Evolutionary conservation across 306 rosid species (phyloP).

Genomic region (Cicer chorassanicum): DNA sequence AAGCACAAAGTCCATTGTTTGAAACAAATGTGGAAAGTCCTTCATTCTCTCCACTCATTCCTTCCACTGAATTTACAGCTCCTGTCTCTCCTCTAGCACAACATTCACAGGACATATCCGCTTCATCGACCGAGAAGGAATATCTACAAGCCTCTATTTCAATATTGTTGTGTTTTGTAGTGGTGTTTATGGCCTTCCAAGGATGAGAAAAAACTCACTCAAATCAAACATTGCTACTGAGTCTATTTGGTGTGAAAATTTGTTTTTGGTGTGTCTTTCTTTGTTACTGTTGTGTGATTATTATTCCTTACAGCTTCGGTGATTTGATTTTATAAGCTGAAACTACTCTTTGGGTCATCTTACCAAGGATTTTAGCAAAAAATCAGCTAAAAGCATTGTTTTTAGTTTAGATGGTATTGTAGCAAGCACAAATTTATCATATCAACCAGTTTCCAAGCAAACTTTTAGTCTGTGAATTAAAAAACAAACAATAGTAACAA

Average conservation of each 20-base stretch:
- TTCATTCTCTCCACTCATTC: conserved; percentile 48
- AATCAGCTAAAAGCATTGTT: conserved; percentile 24
- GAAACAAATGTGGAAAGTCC: conserved; percentile 45
- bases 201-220: conserved; percentile 21
- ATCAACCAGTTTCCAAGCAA: conserved; percentile 35
- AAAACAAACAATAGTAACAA: conserved; percentile 45
- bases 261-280: conserved; percentile 39
- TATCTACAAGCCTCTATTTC: conserved; percentile 44
- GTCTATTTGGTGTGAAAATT: conserved; percentile 38
- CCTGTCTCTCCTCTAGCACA: conserved; percentile 48
- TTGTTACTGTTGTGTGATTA: conserved; percentile 43
- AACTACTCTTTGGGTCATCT: conserved; percentile 21
- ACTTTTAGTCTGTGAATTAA: conserved; percentile 32
- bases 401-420: conserved; percentile 33
- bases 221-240: conserved; percentile 19
- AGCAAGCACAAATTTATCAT: conserved; percentile 32
- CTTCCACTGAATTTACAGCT: conserved; percentile 56
- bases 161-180: conserved; percentile 46
- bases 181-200: conserved; percentile 53
- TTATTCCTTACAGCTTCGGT: conserved; percentile 37
- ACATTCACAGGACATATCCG: conserved; percentile 49
- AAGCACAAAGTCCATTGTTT: conserved; percentile 45
- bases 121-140: conserved; percentile 49
- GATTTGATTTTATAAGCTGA: conserved; percentile 26
- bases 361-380: conserved; percentile 15